Conservation (phyloP, 1,284 basidiomycete genomes). For the Phenoliferia sp. region DNA sequence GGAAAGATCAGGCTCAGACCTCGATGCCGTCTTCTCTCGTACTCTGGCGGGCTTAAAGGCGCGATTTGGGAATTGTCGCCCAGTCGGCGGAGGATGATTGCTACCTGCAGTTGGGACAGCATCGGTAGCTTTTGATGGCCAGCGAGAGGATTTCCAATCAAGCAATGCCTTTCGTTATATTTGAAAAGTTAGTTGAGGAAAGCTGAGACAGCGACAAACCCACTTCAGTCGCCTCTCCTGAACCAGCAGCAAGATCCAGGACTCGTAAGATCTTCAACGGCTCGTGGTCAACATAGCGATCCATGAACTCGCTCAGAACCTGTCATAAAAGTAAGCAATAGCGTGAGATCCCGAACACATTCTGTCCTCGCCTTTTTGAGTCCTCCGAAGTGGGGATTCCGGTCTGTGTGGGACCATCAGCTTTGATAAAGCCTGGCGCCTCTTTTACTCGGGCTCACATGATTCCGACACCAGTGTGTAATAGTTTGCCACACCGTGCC, state of each 20-base stretch:
- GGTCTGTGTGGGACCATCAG: constrained; percentile 40
- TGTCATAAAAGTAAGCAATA: neutral
- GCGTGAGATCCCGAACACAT: neutral
- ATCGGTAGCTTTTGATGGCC: constrained; percentile 2
- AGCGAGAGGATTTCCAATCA: constrained; percentile 20
- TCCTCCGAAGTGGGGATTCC: constrained; percentile 67
- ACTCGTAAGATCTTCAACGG: constrained; percentile 39
- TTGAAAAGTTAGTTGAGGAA: neutral
- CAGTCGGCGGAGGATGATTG: neutral
- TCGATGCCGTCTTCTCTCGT: neutral
- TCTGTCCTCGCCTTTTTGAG: constrained; percentile 46
- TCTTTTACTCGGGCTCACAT: constrained; percentile 1
- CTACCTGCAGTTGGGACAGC: neutral
- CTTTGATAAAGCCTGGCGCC: too few species aligned
- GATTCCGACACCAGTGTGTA: constrained; percentile 28
- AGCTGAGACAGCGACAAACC: neutral
- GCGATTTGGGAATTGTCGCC: neutral
- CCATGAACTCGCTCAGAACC: constrained; percentile 42
- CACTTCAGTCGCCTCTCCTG: constrained; percentile 41
- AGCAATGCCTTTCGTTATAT: constrained; percentile 9
- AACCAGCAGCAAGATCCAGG: constrained; percentile 53
- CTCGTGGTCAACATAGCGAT: constrained; percentile 48
- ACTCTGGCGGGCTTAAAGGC: neutral
- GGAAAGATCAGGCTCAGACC: neutral
- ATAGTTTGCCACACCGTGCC: constrained; percentile 60